Evolutionary conservation across 2,329 filamentous ascomycete genomes (phyloP).

Genomic region (Venturia carpophila): DNA sequence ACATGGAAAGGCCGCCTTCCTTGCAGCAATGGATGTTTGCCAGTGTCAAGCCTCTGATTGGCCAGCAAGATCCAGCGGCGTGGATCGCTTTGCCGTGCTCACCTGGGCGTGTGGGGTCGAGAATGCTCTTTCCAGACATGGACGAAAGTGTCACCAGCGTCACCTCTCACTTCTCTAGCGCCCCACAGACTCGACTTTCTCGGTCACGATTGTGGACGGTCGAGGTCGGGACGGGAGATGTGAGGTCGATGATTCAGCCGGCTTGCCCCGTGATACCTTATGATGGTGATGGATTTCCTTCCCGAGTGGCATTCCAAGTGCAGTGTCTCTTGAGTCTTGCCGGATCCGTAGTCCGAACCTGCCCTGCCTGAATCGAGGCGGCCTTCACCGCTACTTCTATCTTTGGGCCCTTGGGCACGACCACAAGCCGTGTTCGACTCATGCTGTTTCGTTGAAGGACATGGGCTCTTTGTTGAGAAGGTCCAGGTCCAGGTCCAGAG

Average conservation of each 20-base stretch:
- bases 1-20: conserved; percentile 6
- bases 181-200: not conserved
- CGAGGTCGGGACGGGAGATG: too few relatives aligned
- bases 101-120: not conserved
- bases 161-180: conserved; percentile 7
- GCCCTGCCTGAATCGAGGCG: not conserved
- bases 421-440: not conserved
- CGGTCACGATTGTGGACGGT: not conserved
- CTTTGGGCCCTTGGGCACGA: not conserved
- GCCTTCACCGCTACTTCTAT: conserved; percentile 11
- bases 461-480: conserved; percentile 7
- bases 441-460: conserved; percentile 1
- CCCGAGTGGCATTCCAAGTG: too few relatives aligned
- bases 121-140: not conserved
- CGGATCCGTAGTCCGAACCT: not conserved
- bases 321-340: too few relatives aligned
- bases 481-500: too few relatives aligned
- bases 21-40: conserved; percentile 10
- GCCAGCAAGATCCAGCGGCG: not conserved
- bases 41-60: not conserved
- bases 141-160: conserved; percentile 10
- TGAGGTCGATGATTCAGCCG: not conserved
- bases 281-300: too few relatives aligned
- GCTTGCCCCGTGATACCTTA: not conserved
- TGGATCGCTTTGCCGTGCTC: conserved; percentile 5